Conservation (phyloP, 176 grass and related monocot species). For the Sorghum bicolor region Sorghum_bicolor_NCBIv3 NC_012878.2:48302501-48303000, state of each 20-base stretch:
- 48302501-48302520: background rate
- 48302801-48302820: background rate
- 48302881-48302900: too few species aligned
- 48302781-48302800: background rate
- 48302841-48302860: background rate
- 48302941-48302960: too few species aligned
- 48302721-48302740: background rate
- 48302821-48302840: background rate
- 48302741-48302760: conserved; percentile 10
- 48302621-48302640: background rate
- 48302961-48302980: too few species aligned
- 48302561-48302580: too few species aligned
- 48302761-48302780: conserved; percentile 7
- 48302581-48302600: background rate
- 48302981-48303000: too few species aligned
- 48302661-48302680: background rate
- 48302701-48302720: background rate
- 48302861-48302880: background rate
- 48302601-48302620: background rate
- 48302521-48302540: background rate
- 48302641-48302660: background rate
- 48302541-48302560: background rate
- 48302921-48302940: too few species aligned
- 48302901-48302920: too few species aligned
- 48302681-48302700: background rate